Percentiles rank a stretch among this genome's conserved stretches.
Evolutionary conservation across 2,329 filamentous ascomycete species (phyloP).

Genomic region (Phialophora verrucosa): DNA sequence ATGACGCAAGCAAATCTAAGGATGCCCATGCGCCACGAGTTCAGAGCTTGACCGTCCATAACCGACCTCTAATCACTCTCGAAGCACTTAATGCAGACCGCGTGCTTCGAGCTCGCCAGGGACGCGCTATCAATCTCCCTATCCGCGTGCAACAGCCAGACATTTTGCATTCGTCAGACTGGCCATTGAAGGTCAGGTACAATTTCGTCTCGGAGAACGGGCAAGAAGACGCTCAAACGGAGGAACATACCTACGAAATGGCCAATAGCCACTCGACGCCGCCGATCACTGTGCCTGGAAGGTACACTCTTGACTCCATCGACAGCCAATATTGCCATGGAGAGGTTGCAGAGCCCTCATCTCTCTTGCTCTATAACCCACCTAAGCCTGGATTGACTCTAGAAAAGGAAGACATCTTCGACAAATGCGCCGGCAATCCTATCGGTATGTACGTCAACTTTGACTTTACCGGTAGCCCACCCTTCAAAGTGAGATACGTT

Average conservation of each 20-base stretch:
- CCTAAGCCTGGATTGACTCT: constrained; percentile 81
- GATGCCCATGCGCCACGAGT: constrained; percentile 67
- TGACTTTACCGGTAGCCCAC: constrained; percentile 88
- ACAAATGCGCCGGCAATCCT: constrained; percentile 93
- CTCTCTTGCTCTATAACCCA: constrained; percentile 90
- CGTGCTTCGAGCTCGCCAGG: constrained; percentile 26
- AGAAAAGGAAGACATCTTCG: constrained; percentile 79
- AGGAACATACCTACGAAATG: constrained; percentile 61
- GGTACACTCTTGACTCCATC: constrained; percentile 84
- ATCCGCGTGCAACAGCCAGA: constrained; percentile 63
- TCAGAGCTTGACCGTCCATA: constrained; percentile 82
- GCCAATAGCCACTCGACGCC: constrained; percentile 59
- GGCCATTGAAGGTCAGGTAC: constrained; percentile 76
- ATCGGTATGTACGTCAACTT: constrained; percentile 88
- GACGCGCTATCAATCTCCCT: constrained; percentile 65
- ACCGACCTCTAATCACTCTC: constrained; percentile 77
- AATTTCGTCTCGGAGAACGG: constrained; percentile 80
- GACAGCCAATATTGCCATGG: constrained; percentile 81
- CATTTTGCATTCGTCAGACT: constrained; percentile 64
- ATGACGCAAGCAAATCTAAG: constrained; percentile 48
- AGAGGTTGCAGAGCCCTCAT: constrained; percentile 89
- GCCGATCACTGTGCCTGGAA: constrained; percentile 74
- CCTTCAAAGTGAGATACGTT: constrained; percentile 82
- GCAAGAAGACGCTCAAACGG: constrained; percentile 64
- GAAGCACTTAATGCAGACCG: constrained; percentile 73